Base-by-base conservation (phyloP, 1,139 yeast species). In the Ogataea hybrid region DNA sequence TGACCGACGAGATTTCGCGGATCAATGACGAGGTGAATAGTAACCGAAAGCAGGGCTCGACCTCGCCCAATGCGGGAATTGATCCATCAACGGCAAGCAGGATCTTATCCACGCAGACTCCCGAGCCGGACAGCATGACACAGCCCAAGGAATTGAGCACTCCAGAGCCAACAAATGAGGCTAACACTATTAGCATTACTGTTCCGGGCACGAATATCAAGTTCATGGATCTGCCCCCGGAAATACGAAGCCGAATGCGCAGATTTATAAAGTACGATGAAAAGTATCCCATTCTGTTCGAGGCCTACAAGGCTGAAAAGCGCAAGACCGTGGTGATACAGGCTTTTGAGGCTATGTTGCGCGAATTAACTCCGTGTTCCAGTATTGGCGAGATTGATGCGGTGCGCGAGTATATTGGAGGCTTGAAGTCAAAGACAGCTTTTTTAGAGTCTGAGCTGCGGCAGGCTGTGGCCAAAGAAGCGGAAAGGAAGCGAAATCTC, bases 201-300 rank as follows among this genome's bases (percentile, higher is more conserved):
- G 50, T 58, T n/a, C 57, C 61, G 2, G 62, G 61, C 5, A 60
- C 70, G 9, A 68, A 69, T 39, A 51, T 60, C 2, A 46, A 39
- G 31, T 49, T 67, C 28, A 65, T 66, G 8, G 68, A 71, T 2
- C 62, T 82, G 25, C 48, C 55, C 1, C 49, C 52, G 7, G 61
- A 57, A 9, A 47, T 58, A 21, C 73, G 75, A 51, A 67, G 81
- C 11, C 84, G 84, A 55, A 65, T 90, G 63, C 75, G 76, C 48
- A 89, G 87, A 67, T 87, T 87, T 58, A 80, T 77, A 44, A 89
- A 88, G 61, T 92, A 89, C 61, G 97, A 92, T 62, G 85, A 84
- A 44, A 87, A 87, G 58, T 90, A 89, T 59, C 97, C 97, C 0
- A 65, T 80, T 16, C 68, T 90, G 12, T 71, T 88, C 37, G 84